phyloP scores from a whole-genome alignment of 495 filamentous ascomycete genomes.

The Penicillium lividum region DNA sequence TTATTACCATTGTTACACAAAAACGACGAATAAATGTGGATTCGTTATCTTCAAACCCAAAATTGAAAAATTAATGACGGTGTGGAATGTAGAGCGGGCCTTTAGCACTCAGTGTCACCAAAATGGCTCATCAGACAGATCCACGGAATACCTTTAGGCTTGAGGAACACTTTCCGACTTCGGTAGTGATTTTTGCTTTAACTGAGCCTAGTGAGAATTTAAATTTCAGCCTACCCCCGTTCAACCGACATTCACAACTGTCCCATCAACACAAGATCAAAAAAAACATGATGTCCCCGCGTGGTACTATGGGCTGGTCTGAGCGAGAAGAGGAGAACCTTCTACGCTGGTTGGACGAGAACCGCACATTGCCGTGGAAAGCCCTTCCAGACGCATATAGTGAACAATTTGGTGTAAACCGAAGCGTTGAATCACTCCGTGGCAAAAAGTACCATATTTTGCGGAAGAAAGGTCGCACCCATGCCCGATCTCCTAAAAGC shows the following conservation, averaged over 20 bases:
- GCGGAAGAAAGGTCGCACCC: conserved; percentile 1
- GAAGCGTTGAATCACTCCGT: conserved; percentile 16
- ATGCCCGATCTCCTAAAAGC: neutral
- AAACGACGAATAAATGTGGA: too few species aligned
- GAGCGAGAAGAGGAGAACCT: conserved; percentile 12
- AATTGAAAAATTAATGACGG: too few species aligned
- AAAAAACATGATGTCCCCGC: neutral
- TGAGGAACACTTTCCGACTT: neutral
- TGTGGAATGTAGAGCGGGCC: too few species aligned
- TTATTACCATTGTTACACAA: too few species aligned
- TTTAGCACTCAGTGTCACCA: too few species aligned
- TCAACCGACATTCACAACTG: neutral
- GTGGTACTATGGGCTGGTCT: conserved; percentile 1
- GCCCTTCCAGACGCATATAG: conserved; percentile 13
- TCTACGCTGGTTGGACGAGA: conserved; percentile 12
- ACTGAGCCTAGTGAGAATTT: neutral
- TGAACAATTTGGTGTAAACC: conserved; percentile 10
- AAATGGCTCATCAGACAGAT: neutral
- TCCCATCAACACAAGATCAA: neutral
- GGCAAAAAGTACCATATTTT: conserved; percentile 17
- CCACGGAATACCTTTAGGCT: neutral
- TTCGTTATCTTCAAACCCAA: too few species aligned
- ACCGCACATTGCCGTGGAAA: conserved; percentile 12
- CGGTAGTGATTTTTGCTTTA: neutral
- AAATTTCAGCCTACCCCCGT: neutral